Evolutionary conservation across 1,284 basidiomycete species (phyloP), one percentile per base, ranked within the genome.

Genomic region (Naganishia sp.): DNA sequence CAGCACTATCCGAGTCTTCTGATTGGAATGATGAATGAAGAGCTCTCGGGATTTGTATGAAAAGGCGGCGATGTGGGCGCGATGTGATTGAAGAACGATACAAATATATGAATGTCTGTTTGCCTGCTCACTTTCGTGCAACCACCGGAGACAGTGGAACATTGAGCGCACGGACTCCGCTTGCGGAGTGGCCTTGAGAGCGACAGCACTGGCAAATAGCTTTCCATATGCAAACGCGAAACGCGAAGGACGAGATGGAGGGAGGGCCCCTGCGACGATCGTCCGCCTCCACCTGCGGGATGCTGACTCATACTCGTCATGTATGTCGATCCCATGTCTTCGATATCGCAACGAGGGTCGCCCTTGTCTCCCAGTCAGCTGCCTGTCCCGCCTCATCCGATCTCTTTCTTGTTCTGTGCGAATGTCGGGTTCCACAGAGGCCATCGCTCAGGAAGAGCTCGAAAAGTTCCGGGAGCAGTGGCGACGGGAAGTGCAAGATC

Each of bases 1-100:
- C 67, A 74, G 74, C 69, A 78, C 77, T 66, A 78, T 80, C 68
- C 72, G 61, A 31, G 53, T 66, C 23, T 74, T 59, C 49, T 59
- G 31, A 56, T 13, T 2, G 7, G 36, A 13, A 3, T 13, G 36
- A 39, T 39, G 36, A 9, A 7, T 3, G 36, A 39, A 10, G 36
- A 39, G 36, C 36, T 39, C 13, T 39, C 10, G 36, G 36, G 13
- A 39, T 50, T 25, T 50, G 49, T 50, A 50, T 50, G 21, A 15
- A 48, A 48, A 48, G 23, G 45, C 18, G 28, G 3, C 28, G 28
- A 3, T 5, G 3, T 28, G 2, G 28, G 28, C 28, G 3, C 28
- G 23, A 48, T n/a, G 18, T 48, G 45, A 48, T 2, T 2, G 45
- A 48, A 48, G n/a, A 48, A 48, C 16, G 23, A 18, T n/a, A 9